Conservation (phyloP, 805 yeast genomes). For the Starmera caribaea region DNA sequence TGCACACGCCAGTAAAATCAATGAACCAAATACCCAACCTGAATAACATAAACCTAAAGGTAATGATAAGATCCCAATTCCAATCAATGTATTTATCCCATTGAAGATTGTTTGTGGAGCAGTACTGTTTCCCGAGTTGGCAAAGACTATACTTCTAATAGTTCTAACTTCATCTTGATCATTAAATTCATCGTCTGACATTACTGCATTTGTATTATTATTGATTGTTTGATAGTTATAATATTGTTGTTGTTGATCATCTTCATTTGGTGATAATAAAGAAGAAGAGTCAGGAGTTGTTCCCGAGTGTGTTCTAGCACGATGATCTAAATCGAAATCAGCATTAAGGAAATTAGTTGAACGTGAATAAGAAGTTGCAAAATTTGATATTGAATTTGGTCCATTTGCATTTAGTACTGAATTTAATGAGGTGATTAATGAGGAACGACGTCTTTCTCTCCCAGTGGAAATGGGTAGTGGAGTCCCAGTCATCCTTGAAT, state of each 20-base stretch:
- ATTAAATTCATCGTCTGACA: neutral
- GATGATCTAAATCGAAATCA: conserved; percentile 15
- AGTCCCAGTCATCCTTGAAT: neutral
- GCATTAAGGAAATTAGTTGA: conserved; percentile 17
- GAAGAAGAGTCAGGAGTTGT: conserved; percentile 4
- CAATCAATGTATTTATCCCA: conserved; percentile 67
- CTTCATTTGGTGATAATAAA: conserved; percentile 2
- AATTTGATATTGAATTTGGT: conserved; percentile 15
- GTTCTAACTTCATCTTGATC: conserved; percentile 4
- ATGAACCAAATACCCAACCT: conserved; percentile 52
- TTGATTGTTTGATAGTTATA: no score
- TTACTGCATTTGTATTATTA: no score
- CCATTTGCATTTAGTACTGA: conserved; percentile 16
- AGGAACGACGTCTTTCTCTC: conserved; percentile 1
- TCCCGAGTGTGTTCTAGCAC: conserved; percentile 9
- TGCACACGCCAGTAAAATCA: conserved; percentile 34
- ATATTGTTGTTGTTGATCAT: neutral
- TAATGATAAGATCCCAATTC: conserved; percentile 65
- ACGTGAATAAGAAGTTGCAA: conserved; percentile 18
- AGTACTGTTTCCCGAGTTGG: conserved; percentile 37
- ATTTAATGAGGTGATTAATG: conserved; percentile 14
- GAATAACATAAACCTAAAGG: conserved; percentile 61
- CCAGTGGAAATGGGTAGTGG: neutral
- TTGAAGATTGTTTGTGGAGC: conserved; percentile 71
- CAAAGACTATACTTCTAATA: conserved; percentile 7